Evolutionary conservation across 352 stramenopile genomes (phyloP).

Genomic region (Pythium guiyangense): DNA sequence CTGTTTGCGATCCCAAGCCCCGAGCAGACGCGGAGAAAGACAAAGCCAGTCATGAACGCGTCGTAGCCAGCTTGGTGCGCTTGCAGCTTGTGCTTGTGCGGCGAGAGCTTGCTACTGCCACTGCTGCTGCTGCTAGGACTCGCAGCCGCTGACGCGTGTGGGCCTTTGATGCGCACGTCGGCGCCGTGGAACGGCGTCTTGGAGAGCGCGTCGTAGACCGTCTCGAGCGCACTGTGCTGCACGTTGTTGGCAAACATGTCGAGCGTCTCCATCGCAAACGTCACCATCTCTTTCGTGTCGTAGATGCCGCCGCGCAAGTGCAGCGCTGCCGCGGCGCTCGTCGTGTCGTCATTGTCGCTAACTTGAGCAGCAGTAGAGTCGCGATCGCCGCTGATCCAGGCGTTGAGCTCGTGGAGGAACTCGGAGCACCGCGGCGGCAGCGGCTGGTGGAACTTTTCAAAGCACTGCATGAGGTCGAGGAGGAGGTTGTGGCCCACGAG

Average conservation of each 20-base stretch:
- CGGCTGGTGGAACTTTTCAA: slow-evolving; percentile 67
- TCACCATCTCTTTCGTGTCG: slow-evolving; percentile 72
- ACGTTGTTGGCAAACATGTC: slow-evolving; percentile 57
- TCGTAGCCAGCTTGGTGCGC: slow-evolving; percentile 77
- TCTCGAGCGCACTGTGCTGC: slow-evolving; percentile 54
- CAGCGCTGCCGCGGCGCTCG: too few relatives aligned
- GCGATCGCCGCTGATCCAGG: slow-evolving; percentile 32
- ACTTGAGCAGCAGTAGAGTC: not conserved
- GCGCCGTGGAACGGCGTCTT: slow-evolving; percentile 71
- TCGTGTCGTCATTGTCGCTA: too few relatives aligned
- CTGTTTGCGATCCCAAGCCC: slow-evolving; percentile 57
- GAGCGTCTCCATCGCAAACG: slow-evolving; percentile 56
- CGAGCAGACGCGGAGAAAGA: slow-evolving; percentile 65
- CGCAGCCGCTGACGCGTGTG: slow-evolving; percentile 3
- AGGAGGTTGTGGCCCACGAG: slow-evolving; percentile 79
- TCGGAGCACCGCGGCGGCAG: slow-evolving; percentile 43
- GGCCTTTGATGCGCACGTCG: slow-evolving; percentile 25
- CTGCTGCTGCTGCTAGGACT: slow-evolving; percentile 1
- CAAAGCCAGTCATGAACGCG: slow-evolving; percentile 73
- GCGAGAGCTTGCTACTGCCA: too few relatives aligned
- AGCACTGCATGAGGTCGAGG: slow-evolving; percentile 79
- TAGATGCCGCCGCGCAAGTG: slow-evolving; percentile 29
- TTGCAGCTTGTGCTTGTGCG: slow-evolving; percentile 13
- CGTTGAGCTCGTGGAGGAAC: slow-evolving; percentile 52
- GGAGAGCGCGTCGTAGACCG: slow-evolving; percentile 51